Conservation (phyloP, 2,329 filamentous ascomycete genomes). For the Chalaropsis thielavioides region DNA sequence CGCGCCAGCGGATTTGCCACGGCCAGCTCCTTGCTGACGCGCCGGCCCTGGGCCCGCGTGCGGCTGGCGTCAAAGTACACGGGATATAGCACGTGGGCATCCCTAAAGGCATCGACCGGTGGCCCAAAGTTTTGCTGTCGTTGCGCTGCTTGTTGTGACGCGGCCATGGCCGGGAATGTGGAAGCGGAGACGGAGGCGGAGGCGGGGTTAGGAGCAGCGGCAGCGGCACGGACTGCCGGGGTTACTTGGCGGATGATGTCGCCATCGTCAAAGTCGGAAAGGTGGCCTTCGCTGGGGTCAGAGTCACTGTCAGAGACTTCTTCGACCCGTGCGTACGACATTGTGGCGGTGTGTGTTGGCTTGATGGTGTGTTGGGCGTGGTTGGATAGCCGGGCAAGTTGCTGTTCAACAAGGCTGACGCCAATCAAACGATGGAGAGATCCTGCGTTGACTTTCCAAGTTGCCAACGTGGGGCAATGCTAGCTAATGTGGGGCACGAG, state of each 20-base stretch:
- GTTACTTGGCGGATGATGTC: constrained; percentile 37
- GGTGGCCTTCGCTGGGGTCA: constrained; percentile 79
- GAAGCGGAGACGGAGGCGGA: neutral
- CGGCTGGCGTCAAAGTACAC: constrained; percentile 80
- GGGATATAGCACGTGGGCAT: constrained; percentile 84
- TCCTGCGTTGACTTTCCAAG: too few species aligned
- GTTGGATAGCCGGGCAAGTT: constrained; percentile 13
- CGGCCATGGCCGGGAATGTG: constrained; percentile 23
- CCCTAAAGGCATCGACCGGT: constrained; percentile 47
- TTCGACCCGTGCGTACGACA: constrained; percentile 83
- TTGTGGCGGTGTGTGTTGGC: constrained; percentile 25
- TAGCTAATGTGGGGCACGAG: neutral
- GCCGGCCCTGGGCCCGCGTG: constrained; percentile 63
- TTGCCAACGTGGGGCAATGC: neutral
- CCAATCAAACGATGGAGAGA: neutral
- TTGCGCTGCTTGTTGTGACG: neutral
- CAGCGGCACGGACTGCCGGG: constrained; percentile 15
- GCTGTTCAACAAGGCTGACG: neutral
- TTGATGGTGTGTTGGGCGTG: constrained; percentile 7
- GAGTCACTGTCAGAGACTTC: constrained; percentile 79
- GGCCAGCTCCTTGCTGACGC: constrained; percentile 57
- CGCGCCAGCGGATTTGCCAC: constrained; percentile 75
- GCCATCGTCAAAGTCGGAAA: constrained; percentile 46
- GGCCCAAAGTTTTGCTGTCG: neutral
- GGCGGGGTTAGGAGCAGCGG: neutral